A percentile compares a stretch with the other conserved stretches of the same genome.
These are phyloP conservation scores for Discostella stelligeroides DNA, from an alignment of 108 stramenopile species.

Conservation along the genomic window DNA sequence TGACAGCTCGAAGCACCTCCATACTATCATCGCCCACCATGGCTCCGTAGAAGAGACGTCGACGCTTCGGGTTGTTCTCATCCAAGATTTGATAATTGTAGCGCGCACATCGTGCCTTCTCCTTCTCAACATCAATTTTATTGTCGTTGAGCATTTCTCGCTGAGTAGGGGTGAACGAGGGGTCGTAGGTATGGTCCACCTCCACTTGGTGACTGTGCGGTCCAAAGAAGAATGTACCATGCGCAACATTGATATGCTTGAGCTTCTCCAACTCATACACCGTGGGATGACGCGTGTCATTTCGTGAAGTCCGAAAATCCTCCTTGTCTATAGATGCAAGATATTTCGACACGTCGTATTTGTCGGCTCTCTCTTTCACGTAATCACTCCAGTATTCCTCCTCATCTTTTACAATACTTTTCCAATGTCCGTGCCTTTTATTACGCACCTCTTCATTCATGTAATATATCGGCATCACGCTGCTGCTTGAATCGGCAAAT, in stretches of 20 bases:
- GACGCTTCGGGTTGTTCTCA: constrained; percentile 12
- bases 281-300: neutral
- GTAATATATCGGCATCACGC: constrained; percentile 30
- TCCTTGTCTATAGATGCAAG: no score
- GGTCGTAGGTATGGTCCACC: neutral
- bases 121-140: constrained; percentile 9
- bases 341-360: neutral
- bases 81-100: constrained; percentile 31
- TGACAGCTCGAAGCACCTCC: constrained; percentile 37
- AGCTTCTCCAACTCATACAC: no score
- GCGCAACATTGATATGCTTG: neutral
- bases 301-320: no score
- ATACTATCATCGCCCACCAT: constrained; percentile 56
- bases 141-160: constrained; percentile 27
- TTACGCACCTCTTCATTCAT: constrained; percentile 21
- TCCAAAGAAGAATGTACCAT: constrained; percentile 23
- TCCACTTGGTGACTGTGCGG: constrained; percentile 5
- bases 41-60: constrained; percentile 50
- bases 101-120: constrained; percentile 28
- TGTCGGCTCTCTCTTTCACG: neutral
- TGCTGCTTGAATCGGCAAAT: neutral
- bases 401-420: constrained; percentile 27
- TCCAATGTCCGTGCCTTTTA: constrained; percentile 23
- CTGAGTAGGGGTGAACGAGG: constrained; percentile 13
- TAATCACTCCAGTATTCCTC: neutral